Conservation (phyloP, 2,329 filamentous ascomycete species). For the Thelonectria discophora region DNA sequence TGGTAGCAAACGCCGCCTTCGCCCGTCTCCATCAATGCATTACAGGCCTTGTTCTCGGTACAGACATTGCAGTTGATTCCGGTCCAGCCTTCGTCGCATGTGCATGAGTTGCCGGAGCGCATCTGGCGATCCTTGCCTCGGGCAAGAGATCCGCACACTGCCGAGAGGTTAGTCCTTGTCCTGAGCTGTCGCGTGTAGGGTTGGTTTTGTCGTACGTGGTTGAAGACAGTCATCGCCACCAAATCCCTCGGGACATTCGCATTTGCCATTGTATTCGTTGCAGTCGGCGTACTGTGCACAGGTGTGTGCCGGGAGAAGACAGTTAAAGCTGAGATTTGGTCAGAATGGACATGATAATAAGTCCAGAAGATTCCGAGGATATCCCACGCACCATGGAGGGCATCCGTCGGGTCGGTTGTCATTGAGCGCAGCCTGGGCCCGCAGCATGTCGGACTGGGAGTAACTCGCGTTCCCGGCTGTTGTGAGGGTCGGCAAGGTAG, state of each 20-base stretch:
- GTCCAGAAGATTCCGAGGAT: not conserved
- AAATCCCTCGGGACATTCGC: slow-evolving; percentile 89
- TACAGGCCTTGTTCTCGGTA: slow-evolving; percentile 81
- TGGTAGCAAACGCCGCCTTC: slow-evolving; percentile 91
- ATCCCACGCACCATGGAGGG: slow-evolving; percentile 71
- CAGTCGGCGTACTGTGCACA: slow-evolving; percentile 92
- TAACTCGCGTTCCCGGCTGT: slow-evolving; percentile 63
- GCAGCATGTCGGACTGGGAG: slow-evolving; percentile 67
- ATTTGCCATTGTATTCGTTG: slow-evolving; percentile 91
- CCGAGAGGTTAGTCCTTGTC: slow-evolving; percentile 21
- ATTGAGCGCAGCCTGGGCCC: slow-evolving; percentile 74
- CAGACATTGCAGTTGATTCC: slow-evolving; percentile 99
- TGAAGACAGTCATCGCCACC: slow-evolving; percentile 92
- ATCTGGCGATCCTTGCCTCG: slow-evolving; percentile 82
- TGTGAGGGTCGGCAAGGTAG: slow-evolving; percentile 51
- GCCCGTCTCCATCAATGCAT: slow-evolving; percentile 84
- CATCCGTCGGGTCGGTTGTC: slow-evolving; percentile 79
- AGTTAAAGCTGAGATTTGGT: slow-evolving; percentile 81
- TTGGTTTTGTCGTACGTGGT: slow-evolving; percentile 64
- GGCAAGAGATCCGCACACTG: slow-evolving; percentile 86
- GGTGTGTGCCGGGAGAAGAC: slow-evolving; percentile 88
- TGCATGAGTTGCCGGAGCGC: slow-evolving; percentile 75
- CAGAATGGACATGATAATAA: slow-evolving; percentile 7
- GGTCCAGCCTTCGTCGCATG: slow-evolving; percentile 92
- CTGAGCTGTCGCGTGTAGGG: not conserved